phyloP scores from a whole-genome alignment of 306 rosid species.

The Dryas octopetala region DNA sequence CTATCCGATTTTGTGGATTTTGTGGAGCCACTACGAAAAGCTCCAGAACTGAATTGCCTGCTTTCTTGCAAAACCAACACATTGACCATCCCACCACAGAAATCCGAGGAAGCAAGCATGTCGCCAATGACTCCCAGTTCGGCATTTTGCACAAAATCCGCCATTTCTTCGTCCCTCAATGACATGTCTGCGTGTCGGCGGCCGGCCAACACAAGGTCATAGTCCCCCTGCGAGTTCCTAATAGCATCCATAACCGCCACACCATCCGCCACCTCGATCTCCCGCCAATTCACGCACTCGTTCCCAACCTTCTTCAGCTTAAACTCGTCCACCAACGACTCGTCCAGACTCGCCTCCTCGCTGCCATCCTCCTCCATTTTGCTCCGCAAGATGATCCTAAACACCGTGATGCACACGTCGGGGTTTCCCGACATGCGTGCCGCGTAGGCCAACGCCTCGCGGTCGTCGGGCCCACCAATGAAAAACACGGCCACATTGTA shows the following conservation, averaged over 20 bases:
- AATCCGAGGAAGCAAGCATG: constrained; percentile 50
- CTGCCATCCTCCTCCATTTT: neutral
- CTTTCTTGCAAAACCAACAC: constrained; percentile 44
- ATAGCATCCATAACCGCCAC: constrained; percentile 28
- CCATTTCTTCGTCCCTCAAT: constrained; percentile 42
- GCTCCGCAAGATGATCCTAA: constrained; percentile 21
- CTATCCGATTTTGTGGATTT: neutral
- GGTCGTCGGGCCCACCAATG: constrained; percentile 57
- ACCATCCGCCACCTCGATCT: constrained; percentile 38
- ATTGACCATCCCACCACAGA: constrained; percentile 38
- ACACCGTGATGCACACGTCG: constrained; percentile 23
- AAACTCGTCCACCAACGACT: constrained; percentile 47
- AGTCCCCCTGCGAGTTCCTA: constrained; percentile 8
- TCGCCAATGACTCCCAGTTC: constrained; percentile 56
- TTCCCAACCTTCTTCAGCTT: constrained; percentile 30
- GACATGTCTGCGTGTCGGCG: constrained; percentile 16
- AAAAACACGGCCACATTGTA: constrained; percentile 45
- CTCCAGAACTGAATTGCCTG: neutral
- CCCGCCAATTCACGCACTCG: constrained; percentile 18
- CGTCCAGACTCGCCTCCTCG: constrained; percentile 23
- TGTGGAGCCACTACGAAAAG: neutral
- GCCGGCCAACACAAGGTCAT: constrained; percentile 53
- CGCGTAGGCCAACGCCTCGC: constrained; percentile 56
- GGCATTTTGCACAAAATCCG: constrained; percentile 40
- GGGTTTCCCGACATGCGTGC: constrained; percentile 39